phyloP scores from a whole-genome alignment of 192 early-diverging fungal species.

The Coemansia sp. region DNA sequence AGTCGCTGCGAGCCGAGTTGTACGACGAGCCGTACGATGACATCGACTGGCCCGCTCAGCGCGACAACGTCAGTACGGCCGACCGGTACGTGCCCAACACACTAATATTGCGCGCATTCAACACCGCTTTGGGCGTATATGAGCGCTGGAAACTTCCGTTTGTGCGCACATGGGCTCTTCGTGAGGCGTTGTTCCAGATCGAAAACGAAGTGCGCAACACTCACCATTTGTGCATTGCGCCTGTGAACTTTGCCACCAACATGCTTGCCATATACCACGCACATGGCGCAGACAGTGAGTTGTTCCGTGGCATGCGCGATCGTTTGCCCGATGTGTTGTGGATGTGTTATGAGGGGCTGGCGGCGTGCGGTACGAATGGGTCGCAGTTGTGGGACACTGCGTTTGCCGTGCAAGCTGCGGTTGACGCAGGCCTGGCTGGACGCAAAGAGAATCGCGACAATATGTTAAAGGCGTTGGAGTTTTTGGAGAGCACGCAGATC shows the following conservation, averaged over 20 bases:
- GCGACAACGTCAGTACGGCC: slow-evolving; percentile 76
- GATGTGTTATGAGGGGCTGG: slow-evolving; percentile 87
- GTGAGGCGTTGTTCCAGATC: slow-evolving; percentile 77
- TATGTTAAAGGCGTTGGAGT: slow-evolving; percentile 71
- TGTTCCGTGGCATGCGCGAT: slow-evolving; percentile 71
- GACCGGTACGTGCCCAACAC: slow-evolving; percentile 89
- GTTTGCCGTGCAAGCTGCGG: slow-evolving; percentile 79
- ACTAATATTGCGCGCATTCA: slow-evolving; percentile 68
- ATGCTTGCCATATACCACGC: slow-evolving; percentile 84
- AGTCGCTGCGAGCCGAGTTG: slow-evolving; percentile 81
- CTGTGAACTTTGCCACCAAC: slow-evolving; percentile 93
- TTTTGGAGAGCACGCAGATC: slow-evolving; percentile 87
- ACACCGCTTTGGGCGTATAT: slow-evolving; percentile 69
- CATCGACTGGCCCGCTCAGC: slow-evolving; percentile 78
- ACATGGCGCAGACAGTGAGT: slow-evolving; percentile 79
- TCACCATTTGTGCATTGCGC: slow-evolving; percentile 84
- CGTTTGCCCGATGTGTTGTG: slow-evolving; percentile 87
- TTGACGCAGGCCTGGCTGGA: slow-evolving; percentile 75
- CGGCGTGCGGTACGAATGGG: slow-evolving; percentile 95
- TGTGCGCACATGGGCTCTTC: slow-evolving; percentile 68
- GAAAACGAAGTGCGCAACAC: slow-evolving; percentile 89
- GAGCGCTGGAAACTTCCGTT: slow-evolving; percentile 63
- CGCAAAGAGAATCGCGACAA: slow-evolving; percentile 66
- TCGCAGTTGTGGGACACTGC: slow-evolving; percentile 96
- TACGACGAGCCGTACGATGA: slow-evolving; percentile 82